Percentiles rank a stretch among this genome's conserved stretches.
phyloP scores from a whole-genome alignment of 1,284 basidiomycete species.

The Pascua sp. region DNA sequence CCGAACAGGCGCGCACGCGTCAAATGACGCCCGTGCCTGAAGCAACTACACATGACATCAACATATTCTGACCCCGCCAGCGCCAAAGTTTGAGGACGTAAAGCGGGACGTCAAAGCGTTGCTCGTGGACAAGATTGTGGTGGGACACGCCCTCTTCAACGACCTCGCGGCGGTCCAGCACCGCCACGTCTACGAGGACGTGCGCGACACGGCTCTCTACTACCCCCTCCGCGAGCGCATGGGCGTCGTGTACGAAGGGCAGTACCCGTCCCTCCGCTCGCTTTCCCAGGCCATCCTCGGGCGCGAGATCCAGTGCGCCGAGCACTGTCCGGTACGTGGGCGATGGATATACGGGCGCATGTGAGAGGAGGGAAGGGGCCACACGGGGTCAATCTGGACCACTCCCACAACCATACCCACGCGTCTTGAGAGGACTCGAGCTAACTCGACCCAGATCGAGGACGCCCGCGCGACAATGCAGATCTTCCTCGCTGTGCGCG shows the following conservation, averaged over 20 bases:
- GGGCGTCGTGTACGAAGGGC: slow-evolving; percentile 32
- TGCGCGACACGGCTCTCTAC: slow-evolving; percentile 55
- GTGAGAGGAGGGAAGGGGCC: not conserved
- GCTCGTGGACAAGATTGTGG: slow-evolving; percentile 71
- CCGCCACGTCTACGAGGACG: slow-evolving; percentile 51
- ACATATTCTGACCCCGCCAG: slow-evolving; percentile 48
- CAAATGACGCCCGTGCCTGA: not conserved
- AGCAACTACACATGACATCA: not conserved
- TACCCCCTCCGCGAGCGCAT: slow-evolving; percentile 47
- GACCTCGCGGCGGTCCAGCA: slow-evolving; percentile 68
- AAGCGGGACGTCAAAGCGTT: slow-evolving; percentile 70
- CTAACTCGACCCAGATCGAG: slow-evolving; percentile 28
- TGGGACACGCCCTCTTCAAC: slow-evolving; percentile 89
- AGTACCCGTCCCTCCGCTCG: slow-evolving; percentile 50
- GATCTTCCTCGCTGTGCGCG: slow-evolving; percentile 37
- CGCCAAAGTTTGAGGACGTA: slow-evolving; percentile 72
- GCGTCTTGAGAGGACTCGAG: too few relatives aligned
- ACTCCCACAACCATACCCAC: too few relatives aligned
- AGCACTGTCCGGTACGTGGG: slow-evolving; percentile 8
- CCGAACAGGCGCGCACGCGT: not conserved
- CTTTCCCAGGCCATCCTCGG: slow-evolving; percentile 52
- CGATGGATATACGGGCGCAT: not conserved
- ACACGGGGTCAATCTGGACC: too few relatives aligned
- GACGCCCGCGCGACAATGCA: slow-evolving; percentile 40
- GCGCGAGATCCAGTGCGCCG: slow-evolving; percentile 50